Evolutionary conservation across 129 eudicot genomes (phyloP).

Genomic region (Deinandra increscens): DNA sequence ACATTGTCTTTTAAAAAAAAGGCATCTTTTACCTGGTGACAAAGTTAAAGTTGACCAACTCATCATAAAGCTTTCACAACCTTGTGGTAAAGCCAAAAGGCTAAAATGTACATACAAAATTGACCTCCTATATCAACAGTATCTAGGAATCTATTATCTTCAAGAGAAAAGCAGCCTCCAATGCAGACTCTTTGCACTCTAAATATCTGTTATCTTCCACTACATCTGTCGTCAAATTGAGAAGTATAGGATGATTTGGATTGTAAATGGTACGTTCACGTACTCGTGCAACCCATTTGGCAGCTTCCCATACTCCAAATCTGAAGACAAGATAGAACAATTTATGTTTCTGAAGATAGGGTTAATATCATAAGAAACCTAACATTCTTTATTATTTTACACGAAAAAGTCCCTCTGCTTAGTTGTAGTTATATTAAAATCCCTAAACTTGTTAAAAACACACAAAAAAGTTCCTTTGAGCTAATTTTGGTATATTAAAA

Average conservation of each 20-base stretch:
- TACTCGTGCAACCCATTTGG: slow-evolving; percentile 89
- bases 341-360: not conserved
- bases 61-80: slow-evolving; percentile 26
- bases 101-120: slow-evolving; percentile 11
- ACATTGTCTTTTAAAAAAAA: slow-evolving; percentile 21
- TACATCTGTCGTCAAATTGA: slow-evolving; percentile 59
- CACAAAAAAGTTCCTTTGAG: not conserved
- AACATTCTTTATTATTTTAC: not conserved
- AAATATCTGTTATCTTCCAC: slow-evolving; percentile 79
- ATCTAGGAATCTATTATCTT: slow-evolving; percentile 59
- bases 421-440: not conserved
- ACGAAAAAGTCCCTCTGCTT: not conserved
- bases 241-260: slow-evolving; percentile 73
- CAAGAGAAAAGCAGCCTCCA: slow-evolving; percentile 83
- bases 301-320: slow-evolving; percentile 99
- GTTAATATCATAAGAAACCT: not conserved
- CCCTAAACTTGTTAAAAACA: not conserved
- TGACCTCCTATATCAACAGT: not conserved
- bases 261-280: slow-evolving; percentile 67
- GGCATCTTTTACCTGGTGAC: slow-evolving; percentile 30
- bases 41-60: slow-evolving; percentile 35
- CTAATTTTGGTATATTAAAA: not conserved
- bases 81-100: slow-evolving; percentile 14
- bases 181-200: slow-evolving; percentile 79
- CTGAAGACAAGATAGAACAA: slow-evolving; percentile 29